Base-by-base conservation (phyloP, 192 early-diverging fungal genomes). In the Backusella luteola region DNA sequence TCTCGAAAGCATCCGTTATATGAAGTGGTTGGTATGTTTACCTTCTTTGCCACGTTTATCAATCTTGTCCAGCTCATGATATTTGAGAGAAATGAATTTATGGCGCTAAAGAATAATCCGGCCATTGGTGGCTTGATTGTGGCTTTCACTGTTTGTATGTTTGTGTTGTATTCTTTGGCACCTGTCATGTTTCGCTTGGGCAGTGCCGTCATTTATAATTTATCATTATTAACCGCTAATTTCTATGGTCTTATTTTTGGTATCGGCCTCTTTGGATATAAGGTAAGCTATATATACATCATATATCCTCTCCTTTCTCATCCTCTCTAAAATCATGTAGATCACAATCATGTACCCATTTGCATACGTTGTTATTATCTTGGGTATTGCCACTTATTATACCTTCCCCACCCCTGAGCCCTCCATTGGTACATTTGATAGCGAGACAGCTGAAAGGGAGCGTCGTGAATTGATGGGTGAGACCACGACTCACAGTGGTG, bases 161-260 rank as follows among this genome's bases (percentile, higher is more conserved):
- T 93, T 85, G 76, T 86, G 26, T 76, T 95, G 32, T 95, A 95
- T 73, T 85, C 90, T 23, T 67, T 90, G 17, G 86, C 90, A 0
- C 93, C 93, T n/a, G 83, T 91, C 71, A 72, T 95, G 66, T 92
- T 95, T 84, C 85, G 92, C 9, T 52, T 89, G 67, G 86, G 90
- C 70, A 92, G 90, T 39, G 92, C 93, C 0, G 86, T 91, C 29
- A 89, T 94, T 71, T 95, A 92, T 83, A 95, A 95, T 75, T 74
- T 95, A 71, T 91, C 90, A 34, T 81, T 95, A 14, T 81, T 95
- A 74, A 93, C 93, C 7, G 91, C 89, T 74, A 93, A 95, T 80
- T 93, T 95, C 73, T 95, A 93, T 76, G 90, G 91, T 1, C 83
- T 93, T 35, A 84, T 93, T 56, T 94, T 95, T 87, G 90, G 89